Evolutionary conservation across 2,329 filamentous ascomycete genomes (phyloP).

Genomic region (Fusarium burgessii): DNA sequence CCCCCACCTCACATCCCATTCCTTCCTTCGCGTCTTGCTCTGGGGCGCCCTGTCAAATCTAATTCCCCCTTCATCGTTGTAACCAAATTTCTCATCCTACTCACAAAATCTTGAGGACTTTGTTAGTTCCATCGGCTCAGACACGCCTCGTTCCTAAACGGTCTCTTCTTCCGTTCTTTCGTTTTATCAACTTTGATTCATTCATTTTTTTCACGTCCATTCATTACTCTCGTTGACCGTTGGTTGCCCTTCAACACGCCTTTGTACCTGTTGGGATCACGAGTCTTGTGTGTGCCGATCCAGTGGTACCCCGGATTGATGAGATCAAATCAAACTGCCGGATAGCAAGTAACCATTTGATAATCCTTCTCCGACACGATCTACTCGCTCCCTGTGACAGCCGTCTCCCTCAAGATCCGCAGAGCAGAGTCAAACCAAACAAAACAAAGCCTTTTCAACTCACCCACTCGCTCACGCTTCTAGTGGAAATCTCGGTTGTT

Average conservation of each 20-base stretch:
- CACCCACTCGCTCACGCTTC: constrained; percentile 20
- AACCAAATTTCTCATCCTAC: constrained; percentile 46
- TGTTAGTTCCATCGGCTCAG: constrained; percentile 30
- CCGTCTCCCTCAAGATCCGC: constrained; percentile 43
- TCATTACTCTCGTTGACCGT: constrained; percentile 28
- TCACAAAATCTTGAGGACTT: constrained; percentile 35
- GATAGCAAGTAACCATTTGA: constrained; percentile 28
- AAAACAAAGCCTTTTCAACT: constrained; percentile 26
- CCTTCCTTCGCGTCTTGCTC: constrained; percentile 30
- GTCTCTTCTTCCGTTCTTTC: constrained; percentile 28
- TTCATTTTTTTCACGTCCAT: constrained; percentile 24
- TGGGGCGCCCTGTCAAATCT: constrained; percentile 41
- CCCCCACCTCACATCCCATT: constrained; percentile 40
- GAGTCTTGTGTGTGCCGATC: constrained; percentile 23
- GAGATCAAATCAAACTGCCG: constrained; percentile 41
- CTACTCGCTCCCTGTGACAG: constrained; percentile 25
- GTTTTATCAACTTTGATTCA: constrained; percentile 32
- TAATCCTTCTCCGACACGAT: constrained; percentile 16
- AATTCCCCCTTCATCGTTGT: constrained; percentile 47
- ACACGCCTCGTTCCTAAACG: constrained; percentile 32
- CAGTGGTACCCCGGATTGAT: constrained; percentile 36
- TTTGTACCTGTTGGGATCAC: constrained; percentile 25
- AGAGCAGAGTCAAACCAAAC: constrained; percentile 23
- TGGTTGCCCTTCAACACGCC: constrained; percentile 17
- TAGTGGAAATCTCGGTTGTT: constrained; percentile 32